Base-by-base conservation (phyloP, 2,329 filamentous ascomycete genomes). In the Macrophomina tecta region DNA sequence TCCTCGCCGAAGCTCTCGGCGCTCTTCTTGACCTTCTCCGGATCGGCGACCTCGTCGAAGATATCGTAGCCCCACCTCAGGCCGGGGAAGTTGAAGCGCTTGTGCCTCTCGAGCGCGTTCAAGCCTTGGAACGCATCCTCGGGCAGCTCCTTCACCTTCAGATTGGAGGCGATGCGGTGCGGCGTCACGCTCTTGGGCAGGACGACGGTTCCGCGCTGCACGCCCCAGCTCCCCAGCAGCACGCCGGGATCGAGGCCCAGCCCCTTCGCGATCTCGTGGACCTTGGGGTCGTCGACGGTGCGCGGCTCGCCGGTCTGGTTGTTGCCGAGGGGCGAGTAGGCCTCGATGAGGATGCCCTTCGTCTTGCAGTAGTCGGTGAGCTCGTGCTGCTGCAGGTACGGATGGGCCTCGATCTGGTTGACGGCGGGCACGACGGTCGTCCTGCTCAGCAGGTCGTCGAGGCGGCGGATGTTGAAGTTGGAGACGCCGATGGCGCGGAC, bases 191-290 rank as follows among this genome's bases (percentile, higher is more conserved):
- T 76, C 87, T 94, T 94, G 72, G 91, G 92, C 73, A 95, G 95
- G 72, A 95, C 91, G 52, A 91, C 91, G 66, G 95, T 83, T 40
- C 89, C 89, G 61, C 73, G 86, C 84, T 96, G 92, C n/a, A 93
- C 96, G 18, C 92, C 88, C 93, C 93, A 97, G 73, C 93, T 87
- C 72, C 97, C 85, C 69, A 97, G 85, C 36, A 97, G 85, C 85
- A 97, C 93, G 16, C 91, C 90, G 5, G 92, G 85, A 8, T 89
- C 88, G 84, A 91, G 92, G 77, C 82, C 82, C 70, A 92, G 83
- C 82, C 91, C 92, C 73, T 85, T 78, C 18, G 92, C 89, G 69
- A 93, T 85, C 58, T 73, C 76, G 72, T 85, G 87, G 77, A 97
- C 84, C 64, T 84, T 80, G 23, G 86, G 80, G 78, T 92, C 86